Evolutionary conservation across 208 protist species (phyloP).

Genomic region (Leishmania major): DNA sequence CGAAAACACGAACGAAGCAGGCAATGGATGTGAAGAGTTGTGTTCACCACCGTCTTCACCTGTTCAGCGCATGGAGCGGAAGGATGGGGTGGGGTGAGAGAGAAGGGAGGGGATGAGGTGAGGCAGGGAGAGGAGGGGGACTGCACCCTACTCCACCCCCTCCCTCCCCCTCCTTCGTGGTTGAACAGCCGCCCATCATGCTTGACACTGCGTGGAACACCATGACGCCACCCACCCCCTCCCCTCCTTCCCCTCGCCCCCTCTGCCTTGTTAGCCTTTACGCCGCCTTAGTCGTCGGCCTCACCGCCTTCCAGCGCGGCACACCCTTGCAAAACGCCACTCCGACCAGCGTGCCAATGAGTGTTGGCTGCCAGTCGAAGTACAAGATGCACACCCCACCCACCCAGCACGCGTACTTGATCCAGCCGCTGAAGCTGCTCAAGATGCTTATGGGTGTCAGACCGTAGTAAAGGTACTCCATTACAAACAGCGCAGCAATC

Average conservation of each 20-base stretch:
- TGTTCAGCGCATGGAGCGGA: neutral
- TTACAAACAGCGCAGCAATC: slow-evolving; percentile 77
- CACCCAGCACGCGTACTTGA: slow-evolving; percentile 89
- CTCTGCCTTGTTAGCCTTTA: neutral
- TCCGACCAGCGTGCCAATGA: slow-evolving; percentile 72
- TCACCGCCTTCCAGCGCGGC: slow-evolving; percentile 56
- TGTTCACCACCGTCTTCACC: neutral
- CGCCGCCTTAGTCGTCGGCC: slow-evolving; percentile 22
- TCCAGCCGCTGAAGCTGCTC: slow-evolving; percentile 88
- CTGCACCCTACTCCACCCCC: neutral
- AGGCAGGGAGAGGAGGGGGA: neutral
- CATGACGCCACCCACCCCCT: neutral
- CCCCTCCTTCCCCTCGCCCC: neutral
- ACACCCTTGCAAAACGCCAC: slow-evolving; percentile 71
- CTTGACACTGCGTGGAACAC: neutral
- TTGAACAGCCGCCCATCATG: neutral
- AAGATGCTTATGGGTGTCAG: slow-evolving; percentile 73
- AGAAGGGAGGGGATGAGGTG: neutral
- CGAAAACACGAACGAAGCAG: slow-evolving; percentile 14
- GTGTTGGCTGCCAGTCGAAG: slow-evolving; percentile 91
- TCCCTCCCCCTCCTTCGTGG: neutral
- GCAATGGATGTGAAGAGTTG: slow-evolving; percentile 14
- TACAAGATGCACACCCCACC: slow-evolving; percentile 86
- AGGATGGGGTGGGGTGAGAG: neutral
- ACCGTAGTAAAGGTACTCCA: slow-evolving; percentile 79